Conservation (phyloP, 345 rosid genomes). For the Citrus glauca region DNA sequence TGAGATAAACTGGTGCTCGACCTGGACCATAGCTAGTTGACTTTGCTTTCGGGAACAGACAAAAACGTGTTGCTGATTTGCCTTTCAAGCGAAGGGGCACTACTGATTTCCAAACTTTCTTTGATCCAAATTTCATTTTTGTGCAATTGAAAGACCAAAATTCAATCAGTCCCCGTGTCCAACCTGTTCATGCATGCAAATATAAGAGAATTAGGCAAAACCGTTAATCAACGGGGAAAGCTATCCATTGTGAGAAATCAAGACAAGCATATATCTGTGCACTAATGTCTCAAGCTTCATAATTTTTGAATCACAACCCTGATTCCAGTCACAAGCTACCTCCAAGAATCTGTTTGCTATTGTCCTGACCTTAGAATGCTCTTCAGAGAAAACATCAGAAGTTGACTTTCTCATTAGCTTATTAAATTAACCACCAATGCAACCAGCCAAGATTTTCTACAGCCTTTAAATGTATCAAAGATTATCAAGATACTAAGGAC, state of each 20-base stretch:
- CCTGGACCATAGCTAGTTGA: constrained; percentile 54
- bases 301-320: not conserved
- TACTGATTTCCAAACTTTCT: constrained; percentile 60
- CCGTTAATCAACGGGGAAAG: not conserved
- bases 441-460: not conserved
- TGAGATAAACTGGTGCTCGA: constrained; percentile 75
- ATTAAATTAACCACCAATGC: not conserved
- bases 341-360: not conserved
- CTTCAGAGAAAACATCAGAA: not conserved
- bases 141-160: constrained; percentile 18
- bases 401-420: not conserved
- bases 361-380: not conserved
- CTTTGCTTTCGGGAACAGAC: constrained; percentile 70
- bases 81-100: constrained; percentile 50
- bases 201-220: not conserved
- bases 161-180: constrained; percentile 28
- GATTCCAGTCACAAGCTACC: not conserved
- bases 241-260: not conserved
- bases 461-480: not conserved
- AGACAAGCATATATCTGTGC: not conserved
- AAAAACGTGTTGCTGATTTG: constrained; percentile 64
- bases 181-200: constrained; percentile 32
- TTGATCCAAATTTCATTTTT: constrained; percentile 59
- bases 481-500: not conserved
- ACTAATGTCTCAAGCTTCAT: not conserved